Conservation (phyloP, 1,284 basidiomycete genomes). For the Ustilago xerochloae region DNA sequence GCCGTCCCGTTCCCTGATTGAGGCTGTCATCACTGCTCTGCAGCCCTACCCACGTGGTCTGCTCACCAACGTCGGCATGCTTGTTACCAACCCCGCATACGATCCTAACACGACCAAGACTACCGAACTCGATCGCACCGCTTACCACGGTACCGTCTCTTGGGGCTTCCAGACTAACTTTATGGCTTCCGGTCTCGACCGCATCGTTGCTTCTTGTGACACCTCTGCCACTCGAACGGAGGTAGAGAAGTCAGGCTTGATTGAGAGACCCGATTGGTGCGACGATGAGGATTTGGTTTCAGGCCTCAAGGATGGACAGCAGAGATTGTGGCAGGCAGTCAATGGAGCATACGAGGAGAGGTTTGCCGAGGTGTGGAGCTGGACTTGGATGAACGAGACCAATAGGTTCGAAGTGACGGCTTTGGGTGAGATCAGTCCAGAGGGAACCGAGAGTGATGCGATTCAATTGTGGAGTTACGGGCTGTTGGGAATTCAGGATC, state of each 20-base stretch:
- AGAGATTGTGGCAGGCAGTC: constrained; percentile 70
- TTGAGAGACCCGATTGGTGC: constrained; percentile 68
- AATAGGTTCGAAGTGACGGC: constrained; percentile 26
- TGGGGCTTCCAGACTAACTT: constrained; percentile 71
- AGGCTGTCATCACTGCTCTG: constrained; percentile 69
- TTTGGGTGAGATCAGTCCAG: constrained; percentile 47
- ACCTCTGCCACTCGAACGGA: constrained; percentile 39
- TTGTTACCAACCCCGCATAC: constrained; percentile 71
- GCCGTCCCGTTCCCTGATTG: constrained; percentile 65
- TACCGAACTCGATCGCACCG: constrained; percentile 68
- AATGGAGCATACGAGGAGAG: constrained; percentile 64
- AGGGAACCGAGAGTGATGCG: constrained; percentile 69
- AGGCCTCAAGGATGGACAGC: constrained; percentile 67
- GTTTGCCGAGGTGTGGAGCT: constrained; percentile 47
- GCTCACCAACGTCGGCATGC: constrained; percentile 71
- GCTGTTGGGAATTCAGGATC: constrained; percentile 68
- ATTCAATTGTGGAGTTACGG: constrained; percentile 70
- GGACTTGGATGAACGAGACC: constrained; percentile 34
- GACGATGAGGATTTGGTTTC: constrained; percentile 65
- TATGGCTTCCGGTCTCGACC: constrained; percentile 70
- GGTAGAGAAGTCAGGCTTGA: constrained; percentile 37
- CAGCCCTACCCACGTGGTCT: constrained; percentile 71
- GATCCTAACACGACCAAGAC: constrained; percentile 69
- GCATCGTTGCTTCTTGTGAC: constrained; percentile 69
- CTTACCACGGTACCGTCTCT: constrained; percentile 71